Percentiles rank a stretch among this genome's conserved stretches.
phyloP scores from a whole-genome alignment of 225 moss, liverwort and hornwort species.

The Sphagnum tenellum region DNA sequence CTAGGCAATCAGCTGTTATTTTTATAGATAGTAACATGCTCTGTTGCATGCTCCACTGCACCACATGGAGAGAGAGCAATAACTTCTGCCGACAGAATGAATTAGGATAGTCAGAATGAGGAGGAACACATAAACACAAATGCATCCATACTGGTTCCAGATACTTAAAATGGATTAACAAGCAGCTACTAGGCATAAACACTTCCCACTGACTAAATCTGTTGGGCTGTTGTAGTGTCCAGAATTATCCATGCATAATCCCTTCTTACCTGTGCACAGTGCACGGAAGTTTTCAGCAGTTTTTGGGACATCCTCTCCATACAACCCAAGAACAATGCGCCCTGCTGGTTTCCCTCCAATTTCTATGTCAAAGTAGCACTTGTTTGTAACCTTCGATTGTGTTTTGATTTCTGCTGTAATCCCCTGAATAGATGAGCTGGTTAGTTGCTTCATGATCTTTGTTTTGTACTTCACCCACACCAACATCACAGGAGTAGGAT shows the following conservation, averaged over 20 bases:
- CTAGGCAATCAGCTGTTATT: too few relatives aligned
- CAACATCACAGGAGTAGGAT: not conserved
- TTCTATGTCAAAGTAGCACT: conserved; percentile 63
- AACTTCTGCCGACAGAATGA: too few relatives aligned
- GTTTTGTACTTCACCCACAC: not conserved
- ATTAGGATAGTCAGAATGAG: too few relatives aligned
- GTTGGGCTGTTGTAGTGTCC: too few relatives aligned
- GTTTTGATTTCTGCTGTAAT: conserved; percentile 33
- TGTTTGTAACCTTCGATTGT: conserved; percentile 72
- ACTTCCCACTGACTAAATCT: too few relatives aligned
- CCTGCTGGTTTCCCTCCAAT: conserved; percentile 49
- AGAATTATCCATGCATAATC: not conserved
- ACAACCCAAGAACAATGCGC: conserved; percentile 62
- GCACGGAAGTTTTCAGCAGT: conserved; percentile 79
- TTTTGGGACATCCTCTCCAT: conserved; percentile 54
- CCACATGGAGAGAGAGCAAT: too few relatives aligned
- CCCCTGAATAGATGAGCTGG: conserved; percentile 11
- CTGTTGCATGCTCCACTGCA: too few relatives aligned
- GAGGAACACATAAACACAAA: too few relatives aligned
- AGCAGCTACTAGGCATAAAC: too few relatives aligned
- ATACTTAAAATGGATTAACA: too few relatives aligned
- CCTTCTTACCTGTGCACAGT: conserved; percentile 55
- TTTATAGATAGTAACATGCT: too few relatives aligned
- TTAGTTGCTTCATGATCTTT: not conserved
- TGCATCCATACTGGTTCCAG: too few relatives aligned